A percentile compares a stretch with the other conserved stretches of the same genome.
Conservation (phyloP, 1,284 basidiomycete genomes). For the Tilletia indica region DNA sequence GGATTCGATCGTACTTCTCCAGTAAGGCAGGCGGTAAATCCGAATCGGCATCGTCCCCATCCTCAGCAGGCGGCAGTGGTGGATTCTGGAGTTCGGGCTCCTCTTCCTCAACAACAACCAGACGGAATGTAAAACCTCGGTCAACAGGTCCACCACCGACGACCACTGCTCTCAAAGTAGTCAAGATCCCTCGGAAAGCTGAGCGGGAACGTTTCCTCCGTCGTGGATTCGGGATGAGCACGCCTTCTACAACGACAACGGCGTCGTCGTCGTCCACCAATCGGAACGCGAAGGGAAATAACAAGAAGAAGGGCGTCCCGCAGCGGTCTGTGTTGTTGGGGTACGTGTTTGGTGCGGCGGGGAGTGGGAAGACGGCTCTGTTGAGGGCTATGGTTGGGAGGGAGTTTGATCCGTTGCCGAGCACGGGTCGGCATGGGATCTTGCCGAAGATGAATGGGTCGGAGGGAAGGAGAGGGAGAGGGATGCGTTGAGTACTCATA, state of each 20-base stretch:
- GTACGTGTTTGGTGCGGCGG: constrained; percentile 91
- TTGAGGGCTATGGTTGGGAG: constrained; percentile 82
- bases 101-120: not conserved
- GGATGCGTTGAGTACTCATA: constrained; percentile 75
- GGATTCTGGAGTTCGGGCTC: not conserved
- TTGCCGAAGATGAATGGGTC: constrained; percentile 52
- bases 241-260: constrained; percentile 34
- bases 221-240: constrained; percentile 1
- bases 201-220: constrained; percentile 15
- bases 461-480: constrained; percentile 58
- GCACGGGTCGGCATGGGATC: constrained; percentile 1
- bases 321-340: constrained; percentile 60
- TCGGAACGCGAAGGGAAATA: constrained; percentile 71
- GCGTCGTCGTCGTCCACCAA: constrained; percentile 63
- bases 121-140: not conserved
- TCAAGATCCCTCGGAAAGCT: constrained; percentile 19
- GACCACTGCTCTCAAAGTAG: constrained; percentile 49
- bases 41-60: not conserved
- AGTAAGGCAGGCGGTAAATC: not conserved
- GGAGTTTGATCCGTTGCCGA: constrained; percentile 54
- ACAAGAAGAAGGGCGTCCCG: constrained; percentile 64
- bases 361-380: constrained; percentile 88
- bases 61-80: not conserved
- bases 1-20: constrained; percentile 14
- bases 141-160: constrained; percentile 23